Base-by-base conservation (phyloP, 129 eudicot species). In the Flaveria linearis region DNA sequence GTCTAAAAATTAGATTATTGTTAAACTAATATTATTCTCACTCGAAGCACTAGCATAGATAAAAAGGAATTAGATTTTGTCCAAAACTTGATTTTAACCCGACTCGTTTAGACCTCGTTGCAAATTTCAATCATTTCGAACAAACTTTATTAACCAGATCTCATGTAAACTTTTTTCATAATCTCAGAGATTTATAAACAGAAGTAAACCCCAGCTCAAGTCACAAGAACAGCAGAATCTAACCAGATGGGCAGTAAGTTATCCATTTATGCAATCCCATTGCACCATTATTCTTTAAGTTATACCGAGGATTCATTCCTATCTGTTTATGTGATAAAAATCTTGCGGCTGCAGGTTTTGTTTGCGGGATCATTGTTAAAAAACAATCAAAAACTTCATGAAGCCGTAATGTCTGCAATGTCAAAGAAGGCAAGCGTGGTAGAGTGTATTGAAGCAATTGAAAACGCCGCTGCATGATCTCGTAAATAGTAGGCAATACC, bases 231-330 rank as follows among this genome's bases (percentile, higher is more conserved):
- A 95, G 77, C 97, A 95, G 78, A 91, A 95, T 77, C 88, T 95
- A 14, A 95, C 99, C 45, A 86, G 99, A 89, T 95, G 99, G 99
- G 99, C 99, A 2, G 99, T 95, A 85, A 85, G 97, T 85, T 60
- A 51, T 61, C 39, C 62, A 22, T 20, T 39, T 28, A 65, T 45
- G 17, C 76, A 56, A 41, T 55, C 50, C 20, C 71, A 41, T 64
- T 25, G 47, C 61, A 2, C 26, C 17, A 14, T n/a, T 66, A 30
- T 76, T 47, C 64, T 64, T 36, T 17, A 15, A 15, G 49, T 61
- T 75, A 26, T 64, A 74, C 16, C 0, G 7, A 55, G 15, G 4
- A 42, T 25, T 55, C 15, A 14, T 67, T 36, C 45, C 23, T 45
- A 49, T 49, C 51, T 43, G 43, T 56, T 45, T 12, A 28, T 63